Conservation (phyloP, 1,139 yeast species). For the Taiozyma sp. region DNA sequence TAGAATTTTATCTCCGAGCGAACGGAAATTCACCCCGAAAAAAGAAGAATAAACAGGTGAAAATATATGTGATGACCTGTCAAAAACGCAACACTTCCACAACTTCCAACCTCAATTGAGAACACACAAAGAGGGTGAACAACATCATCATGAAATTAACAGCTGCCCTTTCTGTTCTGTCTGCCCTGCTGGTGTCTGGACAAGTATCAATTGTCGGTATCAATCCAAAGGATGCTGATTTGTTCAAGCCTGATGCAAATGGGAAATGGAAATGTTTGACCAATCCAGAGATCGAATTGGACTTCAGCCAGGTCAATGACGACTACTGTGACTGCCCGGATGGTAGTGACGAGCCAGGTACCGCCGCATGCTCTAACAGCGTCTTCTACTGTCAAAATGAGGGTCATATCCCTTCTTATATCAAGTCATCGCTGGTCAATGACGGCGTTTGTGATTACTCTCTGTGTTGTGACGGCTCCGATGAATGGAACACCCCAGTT, state of each 20-base stretch:
- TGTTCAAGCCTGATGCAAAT: slow-evolving; percentile 45
- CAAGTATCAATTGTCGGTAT: slow-evolving; percentile 11
- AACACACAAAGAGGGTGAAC: too few relatives aligned
- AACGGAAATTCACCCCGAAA: too few relatives aligned
- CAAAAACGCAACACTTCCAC: too few relatives aligned
- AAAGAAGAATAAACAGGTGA: too few relatives aligned
- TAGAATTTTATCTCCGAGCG: too few relatives aligned
- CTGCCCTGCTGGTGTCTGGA: too few relatives aligned
- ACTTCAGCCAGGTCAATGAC: slow-evolving; percentile 69
- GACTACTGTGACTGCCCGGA: slow-evolving; percentile 96
- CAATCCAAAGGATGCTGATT: slow-evolving; percentile 27
- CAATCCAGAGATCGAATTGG: slow-evolving; percentile 56
- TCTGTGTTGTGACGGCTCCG: slow-evolving; percentile 91
- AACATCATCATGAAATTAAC: too few relatives aligned
- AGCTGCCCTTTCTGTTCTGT: too few relatives aligned
- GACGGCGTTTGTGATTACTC: slow-evolving; percentile 95
- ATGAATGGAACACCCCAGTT: slow-evolving; percentile 49
- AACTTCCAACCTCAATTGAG: too few relatives aligned
- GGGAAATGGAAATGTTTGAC: slow-evolving; percentile 66
- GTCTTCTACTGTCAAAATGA: slow-evolving; percentile 71
- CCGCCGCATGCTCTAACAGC: slow-evolving; percentile 68
- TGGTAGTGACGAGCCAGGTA: slow-evolving; percentile 97
- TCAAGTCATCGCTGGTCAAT: slow-evolving; percentile 60
- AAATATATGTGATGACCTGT: too few relatives aligned
- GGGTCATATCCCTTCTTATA: slow-evolving; percentile 56